Evolutionary conservation across 2,329 filamentous ascomycete species (phyloP).

Genomic region (Elsinoe ampelina): DNA sequence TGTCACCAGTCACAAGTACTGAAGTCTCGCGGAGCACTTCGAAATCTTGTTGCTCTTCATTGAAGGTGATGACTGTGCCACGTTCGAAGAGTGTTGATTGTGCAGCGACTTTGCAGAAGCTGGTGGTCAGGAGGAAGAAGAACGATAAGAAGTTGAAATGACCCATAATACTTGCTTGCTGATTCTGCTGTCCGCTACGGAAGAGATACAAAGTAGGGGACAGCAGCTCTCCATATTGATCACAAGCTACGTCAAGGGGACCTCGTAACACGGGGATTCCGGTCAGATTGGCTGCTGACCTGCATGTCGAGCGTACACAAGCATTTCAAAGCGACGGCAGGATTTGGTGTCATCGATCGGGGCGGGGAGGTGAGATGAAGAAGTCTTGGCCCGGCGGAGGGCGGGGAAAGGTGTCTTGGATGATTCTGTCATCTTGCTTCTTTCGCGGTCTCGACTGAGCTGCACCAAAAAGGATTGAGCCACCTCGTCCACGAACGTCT

Average conservation of each 20-base stretch:
- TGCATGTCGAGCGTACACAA: too few species aligned
- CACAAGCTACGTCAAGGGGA: neutral
- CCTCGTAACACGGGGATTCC: neutral
- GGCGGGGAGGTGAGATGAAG: too few species aligned
- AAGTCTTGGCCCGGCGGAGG: too few species aligned
- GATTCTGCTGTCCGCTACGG: neutral
- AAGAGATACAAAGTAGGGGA: too few species aligned
- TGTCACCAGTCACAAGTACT: slow-evolving; percentile 7
- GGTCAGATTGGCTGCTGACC: neutral
- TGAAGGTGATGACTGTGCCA: slow-evolving; percentile 14
- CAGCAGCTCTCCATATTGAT: neutral
- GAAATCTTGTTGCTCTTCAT: slow-evolving; percentile 2
- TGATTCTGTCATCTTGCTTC: too few species aligned
- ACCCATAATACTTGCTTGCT: neutral
- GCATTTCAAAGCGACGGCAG: too few species aligned
- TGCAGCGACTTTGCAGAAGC: neutral
- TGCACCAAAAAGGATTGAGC: too few species aligned
- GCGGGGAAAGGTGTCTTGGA: too few species aligned
- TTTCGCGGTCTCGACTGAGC: too few species aligned
- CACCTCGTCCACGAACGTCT: too few species aligned
- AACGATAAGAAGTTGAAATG: neutral
- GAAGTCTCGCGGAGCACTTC: neutral
- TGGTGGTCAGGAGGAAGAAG: neutral
- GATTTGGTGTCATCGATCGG: too few species aligned
- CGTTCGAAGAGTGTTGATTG: neutral